phyloP scores from a whole-genome alignment of 1,139 yeast species.

The Geotrichum siamense region DNA sequence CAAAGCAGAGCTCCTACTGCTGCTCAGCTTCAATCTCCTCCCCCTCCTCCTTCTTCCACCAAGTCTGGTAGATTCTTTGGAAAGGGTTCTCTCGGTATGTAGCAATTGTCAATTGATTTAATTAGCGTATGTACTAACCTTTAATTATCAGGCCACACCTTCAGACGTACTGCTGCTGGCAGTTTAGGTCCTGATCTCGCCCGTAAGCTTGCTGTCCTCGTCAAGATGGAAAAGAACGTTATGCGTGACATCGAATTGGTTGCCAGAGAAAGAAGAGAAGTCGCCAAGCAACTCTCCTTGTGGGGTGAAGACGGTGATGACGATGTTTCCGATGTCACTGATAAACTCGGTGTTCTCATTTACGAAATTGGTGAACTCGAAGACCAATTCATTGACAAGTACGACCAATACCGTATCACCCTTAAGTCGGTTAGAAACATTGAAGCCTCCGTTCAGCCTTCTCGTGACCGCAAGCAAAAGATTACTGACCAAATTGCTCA shows the following conservation, averaged over 20 bases:
- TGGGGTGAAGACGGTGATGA: slow-evolving; percentile 99
- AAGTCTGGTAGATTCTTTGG: slow-evolving; percentile 87
- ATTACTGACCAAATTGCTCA: slow-evolving; percentile 97
- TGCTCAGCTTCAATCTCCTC: slow-evolving; percentile 86
- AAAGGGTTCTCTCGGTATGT: slow-evolving; percentile 64
- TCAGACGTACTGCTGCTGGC: slow-evolving; percentile 88
- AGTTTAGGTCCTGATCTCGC: slow-evolving; percentile 92
- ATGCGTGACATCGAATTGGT: slow-evolving; percentile 91
- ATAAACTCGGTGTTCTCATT: slow-evolving; percentile 89
- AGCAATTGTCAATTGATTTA: not conserved
- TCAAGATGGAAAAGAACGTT: slow-evolving; percentile 94
- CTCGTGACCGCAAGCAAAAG: slow-evolving; percentile 95
- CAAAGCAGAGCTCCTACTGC: slow-evolving; percentile 95
- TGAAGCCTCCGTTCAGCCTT: slow-evolving; percentile 96
- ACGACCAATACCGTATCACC: slow-evolving; percentile 95
- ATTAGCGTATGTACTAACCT: slow-evolving; percentile 1
- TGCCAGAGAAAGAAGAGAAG: slow-evolving; percentile 92
- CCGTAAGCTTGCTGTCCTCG: slow-evolving; percentile 79
- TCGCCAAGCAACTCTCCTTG: slow-evolving; percentile 87
- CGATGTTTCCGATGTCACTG: slow-evolving; percentile 94
- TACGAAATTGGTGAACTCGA: slow-evolving; percentile 97
- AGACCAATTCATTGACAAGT: slow-evolving; percentile 95
- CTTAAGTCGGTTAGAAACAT: slow-evolving; percentile 92
- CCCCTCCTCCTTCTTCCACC: slow-evolving; percentile 88
- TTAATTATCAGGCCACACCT: slow-evolving; percentile 40